Evolutionary conservation across 768 basidiomycete species (phyloP), one percentile per base, ranked within the genome.

Genomic region (Pholiota molesta): DNA sequence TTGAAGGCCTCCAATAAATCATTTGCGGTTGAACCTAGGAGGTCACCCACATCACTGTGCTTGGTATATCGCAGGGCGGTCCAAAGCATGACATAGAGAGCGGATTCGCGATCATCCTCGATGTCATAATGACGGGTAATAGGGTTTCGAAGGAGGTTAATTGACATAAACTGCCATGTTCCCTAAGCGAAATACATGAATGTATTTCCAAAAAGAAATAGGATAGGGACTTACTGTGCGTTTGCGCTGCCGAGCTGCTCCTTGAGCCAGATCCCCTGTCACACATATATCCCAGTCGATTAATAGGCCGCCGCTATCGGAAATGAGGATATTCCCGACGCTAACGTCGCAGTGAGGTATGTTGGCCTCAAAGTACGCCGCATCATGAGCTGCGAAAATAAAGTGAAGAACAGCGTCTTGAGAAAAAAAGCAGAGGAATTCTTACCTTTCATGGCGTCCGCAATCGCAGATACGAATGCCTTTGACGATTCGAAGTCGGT

Each of bases 361-460:
- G 11, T 19, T 4, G n/a, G 42, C 42, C 2, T 44, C n/a, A 8
- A 21, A 17, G 6, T 14, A 44, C 3, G 42, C 42, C 8, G 5
- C 16, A 44, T 44, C 42, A 19, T 44, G 42, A 8, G 42, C 42
- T 44, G 9, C 6, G 31, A 31, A 7, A 31, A 31, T 7, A 31
- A 31, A 31, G 31, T 26, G 26, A 26, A 26, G 26, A 26, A 26
- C 26, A 4, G 4, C 4, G 26, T 26, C 26, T 26, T 26, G 26
- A 7, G 9, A 9, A 31, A 31, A 16, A 5, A 5, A 16, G 19
- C 26, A 26, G 26, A 8, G 17, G 42, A 21, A 37, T 44, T n/a
- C 4, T n/a, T 26, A 31, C 68, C 62, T 60, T 52, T 35, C 19
- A 66, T 53, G n/a, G 70, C 67, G 52, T 71, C 66, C 2, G 44